Percentiles rank a stretch among this genome's conserved stretches.
phyloP scores from a whole-genome alignment of 1,284 basidiomycete species.

The Malassezia psittaci region DNA sequence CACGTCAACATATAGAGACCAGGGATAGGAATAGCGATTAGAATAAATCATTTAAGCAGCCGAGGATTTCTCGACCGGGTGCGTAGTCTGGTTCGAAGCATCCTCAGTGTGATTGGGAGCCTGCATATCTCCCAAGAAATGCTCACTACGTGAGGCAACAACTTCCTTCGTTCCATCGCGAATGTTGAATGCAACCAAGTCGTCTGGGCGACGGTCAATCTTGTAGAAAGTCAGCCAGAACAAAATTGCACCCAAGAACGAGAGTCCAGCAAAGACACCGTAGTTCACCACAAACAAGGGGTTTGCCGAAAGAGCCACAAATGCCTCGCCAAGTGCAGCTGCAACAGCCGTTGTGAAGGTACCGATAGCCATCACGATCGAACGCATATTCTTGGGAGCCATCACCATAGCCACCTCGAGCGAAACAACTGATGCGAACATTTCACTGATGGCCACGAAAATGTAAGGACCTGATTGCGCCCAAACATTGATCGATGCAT shows the following conservation, averaged over 20 bases:
- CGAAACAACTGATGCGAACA: conserved; percentile 70
- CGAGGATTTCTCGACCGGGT: too few species aligned
- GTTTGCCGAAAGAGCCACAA: conserved; percentile 53
- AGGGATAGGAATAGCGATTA: too few species aligned
- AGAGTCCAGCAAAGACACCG: conserved; percentile 53
- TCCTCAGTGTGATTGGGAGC: too few species aligned
- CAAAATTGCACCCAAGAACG: conserved; percentile 52
- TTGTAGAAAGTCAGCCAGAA: conserved; percentile 53
- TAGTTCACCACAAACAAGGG: conserved; percentile 54
- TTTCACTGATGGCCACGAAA: conserved; percentile 54
- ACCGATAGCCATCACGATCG: conserved; percentile 49
- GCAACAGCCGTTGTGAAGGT: conserved; percentile 61
- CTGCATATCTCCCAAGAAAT: too few species aligned
- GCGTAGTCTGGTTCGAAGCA: too few species aligned
- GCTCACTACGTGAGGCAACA: too few species aligned
- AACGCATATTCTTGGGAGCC: conserved; percentile 49
- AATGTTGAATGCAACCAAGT: conserved; percentile 1
- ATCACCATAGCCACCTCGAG: conserved; percentile 77
- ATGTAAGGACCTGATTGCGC: conserved; percentile 50
- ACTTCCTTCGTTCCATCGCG: too few species aligned
- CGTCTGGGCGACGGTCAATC: conserved; percentile 11
- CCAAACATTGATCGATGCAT: conserved; percentile 42
- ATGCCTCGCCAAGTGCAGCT: conserved; percentile 53
- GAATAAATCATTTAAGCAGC: too few species aligned
- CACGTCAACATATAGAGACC: too few species aligned